Conservation (phyloP, 2,329 filamentous ascomycete genomes). For the Colletotrichum spaethianum region DNA sequence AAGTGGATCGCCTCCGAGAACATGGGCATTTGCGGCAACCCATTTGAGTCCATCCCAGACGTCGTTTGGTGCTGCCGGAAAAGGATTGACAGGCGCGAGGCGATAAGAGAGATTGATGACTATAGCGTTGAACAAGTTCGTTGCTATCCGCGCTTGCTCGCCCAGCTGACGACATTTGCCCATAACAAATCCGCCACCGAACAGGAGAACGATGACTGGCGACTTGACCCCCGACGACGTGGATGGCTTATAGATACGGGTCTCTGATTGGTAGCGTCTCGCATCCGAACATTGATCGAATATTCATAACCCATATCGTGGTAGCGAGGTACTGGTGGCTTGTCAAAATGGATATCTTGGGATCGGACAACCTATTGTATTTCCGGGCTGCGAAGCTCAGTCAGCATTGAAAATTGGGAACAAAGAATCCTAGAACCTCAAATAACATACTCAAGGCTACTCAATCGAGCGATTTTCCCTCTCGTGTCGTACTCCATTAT, state of each 20-base stretch:
- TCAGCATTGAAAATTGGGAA: too few relatives aligned
- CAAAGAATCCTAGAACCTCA: too few relatives aligned
- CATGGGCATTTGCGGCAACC: conserved; percentile 16
- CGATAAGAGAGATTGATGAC: conserved; percentile 61
- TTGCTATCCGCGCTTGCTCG: neutral
- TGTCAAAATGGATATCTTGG: too few relatives aligned
- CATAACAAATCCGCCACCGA: conserved; percentile 31
- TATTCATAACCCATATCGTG: conserved; percentile 9
- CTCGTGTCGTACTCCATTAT: too few relatives aligned
- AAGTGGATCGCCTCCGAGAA: conserved; percentile 31
- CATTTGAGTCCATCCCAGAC: conserved; percentile 52
- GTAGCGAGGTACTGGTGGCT: too few relatives aligned
- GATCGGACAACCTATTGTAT: too few relatives aligned
- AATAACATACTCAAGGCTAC: too few relatives aligned
- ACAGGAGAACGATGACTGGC: conserved; percentile 33
- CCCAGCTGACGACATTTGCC: conserved; percentile 4
- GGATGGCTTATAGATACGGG: conserved; percentile 16
- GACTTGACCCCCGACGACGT: neutral
- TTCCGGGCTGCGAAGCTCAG: too few relatives aligned
- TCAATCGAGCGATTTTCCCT: too few relatives aligned
- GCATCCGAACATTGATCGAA: conserved; percentile 11
- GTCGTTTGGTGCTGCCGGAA: conserved; percentile 59
- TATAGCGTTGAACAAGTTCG: neutral
- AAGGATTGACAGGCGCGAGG: conserved; percentile 61
- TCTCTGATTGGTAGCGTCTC: conserved; percentile 18